These are phyloP conservation scores for Cladophialophora carrionii DNA, from an alignment of 2,329 filamentous ascomycete genomes.

Conservation along the genomic window DNA sequence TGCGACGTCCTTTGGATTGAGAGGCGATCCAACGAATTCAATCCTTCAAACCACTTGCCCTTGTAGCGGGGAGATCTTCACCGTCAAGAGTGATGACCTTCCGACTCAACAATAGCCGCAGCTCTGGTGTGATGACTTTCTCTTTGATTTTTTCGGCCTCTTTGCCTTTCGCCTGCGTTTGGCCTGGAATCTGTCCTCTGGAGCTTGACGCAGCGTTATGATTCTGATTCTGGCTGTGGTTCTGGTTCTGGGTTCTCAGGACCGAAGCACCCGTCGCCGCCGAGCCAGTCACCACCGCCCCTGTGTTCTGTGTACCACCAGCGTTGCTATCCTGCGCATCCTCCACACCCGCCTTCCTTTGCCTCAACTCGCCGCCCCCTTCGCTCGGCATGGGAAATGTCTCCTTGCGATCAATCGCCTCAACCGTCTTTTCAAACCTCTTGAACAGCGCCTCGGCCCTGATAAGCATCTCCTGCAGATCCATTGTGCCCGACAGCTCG, in stretches of 20 bases:
- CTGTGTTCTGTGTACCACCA: background rate
- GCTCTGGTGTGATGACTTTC: slow-evolving; percentile 65
- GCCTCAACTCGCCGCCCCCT: slow-evolving; percentile 28
- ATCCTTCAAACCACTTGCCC: slow-evolving; percentile 35
- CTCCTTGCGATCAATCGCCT: slow-evolving; percentile 87
- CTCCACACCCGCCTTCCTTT: slow-evolving; percentile 22
- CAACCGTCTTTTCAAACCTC: slow-evolving; percentile 83
- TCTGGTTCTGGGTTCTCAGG: slow-evolving; percentile 9
- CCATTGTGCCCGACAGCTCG: slow-evolving; percentile 90
- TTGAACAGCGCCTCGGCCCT: slow-evolving; percentile 86
- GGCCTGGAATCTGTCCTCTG: background rate
- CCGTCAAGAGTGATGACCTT: slow-evolving; percentile 59
- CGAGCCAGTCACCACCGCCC: slow-evolving; percentile 8
- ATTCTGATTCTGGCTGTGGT: background rate
- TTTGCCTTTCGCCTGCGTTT: slow-evolving; percentile 31
- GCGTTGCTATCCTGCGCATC: background rate
- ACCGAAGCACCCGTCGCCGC: slow-evolving; percentile 5
- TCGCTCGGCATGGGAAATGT: slow-evolving; percentile 70
- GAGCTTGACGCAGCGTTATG: background rate
- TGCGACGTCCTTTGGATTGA: background rate
- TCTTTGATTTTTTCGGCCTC: slow-evolving; percentile 43
- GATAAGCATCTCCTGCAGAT: slow-evolving; percentile 81
- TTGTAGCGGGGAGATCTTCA: slow-evolving; percentile 24
- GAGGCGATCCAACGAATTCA: slow-evolving; percentile 17
- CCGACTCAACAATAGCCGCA: slow-evolving; percentile 63